These are phyloP conservation scores for Colletotrichum chrysophilum DNA, from an alignment of 2,329 filamentous ascomycete genomes.

Conservation along the genomic window DNA sequence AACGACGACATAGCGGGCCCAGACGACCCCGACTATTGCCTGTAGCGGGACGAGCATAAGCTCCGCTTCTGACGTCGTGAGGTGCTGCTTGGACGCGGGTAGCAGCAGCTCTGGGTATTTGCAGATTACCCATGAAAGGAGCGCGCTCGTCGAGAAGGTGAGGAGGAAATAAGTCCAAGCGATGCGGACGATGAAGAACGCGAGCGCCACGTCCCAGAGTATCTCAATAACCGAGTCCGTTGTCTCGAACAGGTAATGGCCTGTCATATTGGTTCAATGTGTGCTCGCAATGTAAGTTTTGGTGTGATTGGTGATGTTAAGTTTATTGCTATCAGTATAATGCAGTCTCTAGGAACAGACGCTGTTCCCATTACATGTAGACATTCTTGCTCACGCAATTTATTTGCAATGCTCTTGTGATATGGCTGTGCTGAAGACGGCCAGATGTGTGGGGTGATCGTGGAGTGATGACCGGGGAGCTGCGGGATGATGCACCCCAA, in stretches of 20 bases:
- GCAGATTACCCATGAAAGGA: constrained; percentile 15
- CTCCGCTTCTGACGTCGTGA: background rate
- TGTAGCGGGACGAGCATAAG: background rate
- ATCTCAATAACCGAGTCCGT: constrained; percentile 38
- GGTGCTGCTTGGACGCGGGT: background rate
- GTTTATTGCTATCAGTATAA: background rate
- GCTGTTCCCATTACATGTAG: background rate
- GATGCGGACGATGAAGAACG: constrained; percentile 37
- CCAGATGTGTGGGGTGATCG: constrained; percentile 10
- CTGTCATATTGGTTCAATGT: background rate
- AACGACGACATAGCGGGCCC: constrained; percentile 1
- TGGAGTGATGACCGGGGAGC: constrained; percentile 1
- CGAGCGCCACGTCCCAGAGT: constrained; percentile 41
- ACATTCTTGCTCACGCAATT: background rate
- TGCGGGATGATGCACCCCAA: background rate
- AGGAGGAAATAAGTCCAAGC: constrained; percentile 35
- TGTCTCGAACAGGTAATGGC: constrained; percentile 31
- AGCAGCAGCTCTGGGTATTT: background rate
- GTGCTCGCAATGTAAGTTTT: background rate
- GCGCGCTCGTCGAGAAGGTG: constrained; percentile 26
- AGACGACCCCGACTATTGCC: background rate
- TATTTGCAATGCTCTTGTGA: background rate
- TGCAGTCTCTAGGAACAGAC: background rate
- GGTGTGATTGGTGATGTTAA: background rate
- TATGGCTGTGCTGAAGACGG: background rate